Conservation (phyloP, 75 land plant species). For the Pinus tabuliformis region DNA sequence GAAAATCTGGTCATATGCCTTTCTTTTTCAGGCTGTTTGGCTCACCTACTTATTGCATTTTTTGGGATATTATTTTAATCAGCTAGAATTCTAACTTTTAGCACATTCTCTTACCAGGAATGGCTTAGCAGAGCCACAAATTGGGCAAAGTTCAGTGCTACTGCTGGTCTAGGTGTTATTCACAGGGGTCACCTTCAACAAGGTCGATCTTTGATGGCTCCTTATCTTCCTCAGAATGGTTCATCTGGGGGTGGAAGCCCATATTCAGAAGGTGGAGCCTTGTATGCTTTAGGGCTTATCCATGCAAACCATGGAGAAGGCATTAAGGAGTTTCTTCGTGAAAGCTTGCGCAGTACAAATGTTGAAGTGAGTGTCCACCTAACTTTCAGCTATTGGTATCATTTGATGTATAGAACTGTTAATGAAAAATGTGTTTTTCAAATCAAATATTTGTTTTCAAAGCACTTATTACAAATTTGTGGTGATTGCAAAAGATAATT, state of each 20-base stretch:
- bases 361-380: constrained; percentile 56
- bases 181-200: constrained; percentile 97
- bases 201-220: constrained; percentile 97
- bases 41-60: no score
- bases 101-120: constrained; percentile 48
- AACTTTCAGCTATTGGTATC: background rate
- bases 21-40: background rate
- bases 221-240: constrained; percentile 95
- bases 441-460: background rate
- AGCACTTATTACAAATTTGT: background rate
- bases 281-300: constrained; percentile 95
- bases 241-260: constrained; percentile 94
- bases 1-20: constrained; percentile 69
- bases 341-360: constrained; percentile 78
- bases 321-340: constrained; percentile 93
- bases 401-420: background rate
- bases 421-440: background rate
- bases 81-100: background rate
- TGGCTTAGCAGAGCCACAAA: constrained; percentile 98
- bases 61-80: background rate
- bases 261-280: constrained; percentile 97
- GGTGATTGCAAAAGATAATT: constrained; percentile 64
- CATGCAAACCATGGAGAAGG: constrained; percentile 99
- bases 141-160: constrained; percentile 99
- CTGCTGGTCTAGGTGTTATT: constrained; percentile 97